Base-by-base conservation (phyloP, 208 protist species). In the Crithidia bombi region DNA sequence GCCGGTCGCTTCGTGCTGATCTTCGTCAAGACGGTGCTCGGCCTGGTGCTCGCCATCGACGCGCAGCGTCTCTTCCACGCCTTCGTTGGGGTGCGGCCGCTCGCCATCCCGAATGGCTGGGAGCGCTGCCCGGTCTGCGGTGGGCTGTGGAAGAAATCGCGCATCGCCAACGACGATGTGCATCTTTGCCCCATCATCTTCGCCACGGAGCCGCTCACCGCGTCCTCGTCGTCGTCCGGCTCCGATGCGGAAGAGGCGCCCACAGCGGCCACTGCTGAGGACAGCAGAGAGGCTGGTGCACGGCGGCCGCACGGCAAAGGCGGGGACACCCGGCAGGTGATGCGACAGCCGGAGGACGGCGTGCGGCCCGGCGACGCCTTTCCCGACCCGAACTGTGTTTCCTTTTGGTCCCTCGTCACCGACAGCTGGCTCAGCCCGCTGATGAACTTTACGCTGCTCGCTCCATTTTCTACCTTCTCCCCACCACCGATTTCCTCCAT, bases 341-440 rank as follows among this genome's bases (percentile, higher is more conserved):
- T 54, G 46, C 65, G 46, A 9, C 26, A 36, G 39, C 65, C 44
- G 44, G 50, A 69, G 61, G 51, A 28, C 38, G 64, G 46, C 25
- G 69, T 35, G 28, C 82, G 80, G 33, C 83, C 78, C 15, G 84
- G 84, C 6, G 83, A 87, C 43, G 62, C 65, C 52, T 91, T 91
- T 54, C 80, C 76, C n/a, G 67, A 86, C 49, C 78, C 82, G 3
- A 76, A 89, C 58, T 68, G 65, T n/a, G 75, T 71, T 32, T 84
- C 79, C 19, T 75, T 54, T 39, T 59, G 74, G 36, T 46, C 71
- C 15, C 19, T 38, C 55, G 11, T 83, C 41, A 90, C 81, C 14
- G 87, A 87, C 70, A 86, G 75, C 73, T 93, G 85, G 83, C 54
- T 93, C n/a, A 88, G 76, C 56, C 75, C 85, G 15, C 69, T 93